phyloP scores from a whole-genome alignment of 129 eudicot species.

The Scalesia atractyloides region DNA sequence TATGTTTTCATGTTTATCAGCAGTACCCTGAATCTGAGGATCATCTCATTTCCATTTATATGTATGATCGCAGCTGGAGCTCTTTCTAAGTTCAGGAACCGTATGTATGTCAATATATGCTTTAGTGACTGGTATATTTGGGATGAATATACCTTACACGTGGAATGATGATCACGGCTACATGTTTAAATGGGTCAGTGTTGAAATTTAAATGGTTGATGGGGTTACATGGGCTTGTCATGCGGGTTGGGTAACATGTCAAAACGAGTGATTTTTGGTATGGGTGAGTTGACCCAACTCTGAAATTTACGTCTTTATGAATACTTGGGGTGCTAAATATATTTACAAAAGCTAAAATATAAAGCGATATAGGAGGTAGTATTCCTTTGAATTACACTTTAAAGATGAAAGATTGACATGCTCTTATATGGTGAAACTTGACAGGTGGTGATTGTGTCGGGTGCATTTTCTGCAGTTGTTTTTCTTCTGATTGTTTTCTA shows the following conservation, averaged over 20 bases:
- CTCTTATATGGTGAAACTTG: conserved; percentile 1
- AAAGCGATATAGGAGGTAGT: too few relatives aligned
- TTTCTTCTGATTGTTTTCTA: conserved; percentile 60
- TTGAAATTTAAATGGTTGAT: not conserved
- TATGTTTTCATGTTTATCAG: not conserved
- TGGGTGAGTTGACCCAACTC: not conserved
- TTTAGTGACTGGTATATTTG: conserved; percentile 74
- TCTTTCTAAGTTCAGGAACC: conserved; percentile 79
- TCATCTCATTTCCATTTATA: not conserved
- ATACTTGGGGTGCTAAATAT: too few relatives aligned
- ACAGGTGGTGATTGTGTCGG: conserved; percentile 71
- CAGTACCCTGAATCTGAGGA: conserved; percentile 4
- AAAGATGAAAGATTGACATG: not conserved
- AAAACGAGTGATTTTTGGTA: not conserved
- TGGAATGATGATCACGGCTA: conserved; percentile 71
- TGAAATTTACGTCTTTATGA: not conserved
- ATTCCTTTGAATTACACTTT: too few relatives aligned
- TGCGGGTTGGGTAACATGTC: not conserved
- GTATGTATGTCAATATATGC: conserved; percentile 73
- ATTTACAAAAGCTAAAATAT: too few relatives aligned
- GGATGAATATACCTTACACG: conserved; percentile 88
- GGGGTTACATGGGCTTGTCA: conserved; percentile 10
- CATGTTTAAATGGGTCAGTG: conserved; percentile 90
- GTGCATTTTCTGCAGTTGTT: conserved; percentile 40
- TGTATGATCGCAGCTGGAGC: conserved; percentile 69